Percentiles rank a stretch among this genome's conserved stretches.
These are phyloP conservation scores for Ceratobasidium sp. DNA, from an alignment of 1,284 basidiomycete genomes.

Conservation along the genomic window DNA sequence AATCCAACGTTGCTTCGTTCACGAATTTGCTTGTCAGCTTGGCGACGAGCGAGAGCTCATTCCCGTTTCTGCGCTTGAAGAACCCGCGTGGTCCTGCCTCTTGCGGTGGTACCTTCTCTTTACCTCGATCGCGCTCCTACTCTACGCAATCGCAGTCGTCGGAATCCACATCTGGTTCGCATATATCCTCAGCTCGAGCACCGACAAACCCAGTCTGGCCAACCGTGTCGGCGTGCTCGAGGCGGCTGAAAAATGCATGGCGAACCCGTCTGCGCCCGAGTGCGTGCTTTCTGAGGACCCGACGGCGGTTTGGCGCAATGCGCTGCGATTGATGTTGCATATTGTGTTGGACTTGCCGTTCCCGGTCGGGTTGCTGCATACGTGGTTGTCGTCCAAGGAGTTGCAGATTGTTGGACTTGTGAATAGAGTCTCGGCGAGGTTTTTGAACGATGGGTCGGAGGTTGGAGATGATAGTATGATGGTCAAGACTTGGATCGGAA, in stretches of 20 bases:
- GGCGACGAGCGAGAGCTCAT: conserved; percentile 31
- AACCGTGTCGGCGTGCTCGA: conserved; percentile 15
- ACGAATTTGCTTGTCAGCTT: conserved; percentile 39
- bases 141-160: conserved; percentile 26
- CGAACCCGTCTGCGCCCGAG: conserved; percentile 16
- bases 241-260: conserved; percentile 23
- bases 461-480: conserved; percentile 4
- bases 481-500: conserved; percentile 34
- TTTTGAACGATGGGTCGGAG: conserved; percentile 15
- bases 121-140: background rate
- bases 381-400: conserved; percentile 26
- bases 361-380: conserved; percentile 27
- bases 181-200: background rate
- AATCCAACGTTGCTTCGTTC: conserved; percentile 19
- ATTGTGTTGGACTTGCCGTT: conserved; percentile 37
- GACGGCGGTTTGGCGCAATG: conserved; percentile 16
- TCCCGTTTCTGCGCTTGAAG: conserved; percentile 22
- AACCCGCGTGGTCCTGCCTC: conserved; percentile 24
- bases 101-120: conserved; percentile 35
- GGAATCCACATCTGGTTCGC: conserved; percentile 32
- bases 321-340: conserved; percentile 30
- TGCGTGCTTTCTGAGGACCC: background rate
- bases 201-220: background rate
- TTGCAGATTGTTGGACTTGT: conserved; percentile 20
- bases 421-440: conserved; percentile 20